A percentile compares a stretch with the other conserved stretches of the same genome.
phyloP scores from a whole-genome alignment of 2,329 filamentous ascomycete species.

The Chaetothyriales sp. region DNA sequence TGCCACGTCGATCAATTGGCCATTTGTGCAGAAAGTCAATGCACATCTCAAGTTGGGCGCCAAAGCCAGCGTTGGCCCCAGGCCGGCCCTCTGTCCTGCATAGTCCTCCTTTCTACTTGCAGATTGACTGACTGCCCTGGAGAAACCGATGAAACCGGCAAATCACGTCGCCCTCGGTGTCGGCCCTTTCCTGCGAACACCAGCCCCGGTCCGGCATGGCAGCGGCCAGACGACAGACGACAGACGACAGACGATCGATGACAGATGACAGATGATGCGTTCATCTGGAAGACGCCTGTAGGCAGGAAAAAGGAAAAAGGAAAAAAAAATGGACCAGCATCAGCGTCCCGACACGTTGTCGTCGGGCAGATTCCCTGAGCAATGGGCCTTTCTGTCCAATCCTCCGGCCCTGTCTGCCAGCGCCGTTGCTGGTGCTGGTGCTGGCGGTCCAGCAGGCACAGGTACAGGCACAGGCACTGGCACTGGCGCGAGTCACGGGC shows the following conservation, averaged over 20 bases:
- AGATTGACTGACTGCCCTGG: too few relatives aligned
- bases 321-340: neutral
- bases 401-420: conserved; percentile 1
- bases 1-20: neutral
- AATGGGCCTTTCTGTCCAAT: conserved; percentile 16
- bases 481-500: too few relatives aligned
- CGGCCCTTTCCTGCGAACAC: neutral
- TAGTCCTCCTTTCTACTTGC: too few relatives aligned
- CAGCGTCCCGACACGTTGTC: conserved; percentile 3
- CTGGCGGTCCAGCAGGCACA: neutral
- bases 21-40: neutral
- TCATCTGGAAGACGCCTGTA: neutral
- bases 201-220: too few relatives aligned
- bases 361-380: conserved; percentile 15
- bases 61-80: too few relatives aligned
- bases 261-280: neutral
- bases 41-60: neutral
- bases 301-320: neutral
- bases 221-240: neutral
- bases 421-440: neutral
- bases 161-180: neutral
- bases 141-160: neutral
- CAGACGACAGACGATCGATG: neutral
- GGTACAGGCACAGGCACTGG: neutral
- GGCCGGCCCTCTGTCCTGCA: neutral